Conservation (phyloP, 2,329 filamentous ascomycete genomes). For the Aspergillus pseudoviridinutans region DNA sequence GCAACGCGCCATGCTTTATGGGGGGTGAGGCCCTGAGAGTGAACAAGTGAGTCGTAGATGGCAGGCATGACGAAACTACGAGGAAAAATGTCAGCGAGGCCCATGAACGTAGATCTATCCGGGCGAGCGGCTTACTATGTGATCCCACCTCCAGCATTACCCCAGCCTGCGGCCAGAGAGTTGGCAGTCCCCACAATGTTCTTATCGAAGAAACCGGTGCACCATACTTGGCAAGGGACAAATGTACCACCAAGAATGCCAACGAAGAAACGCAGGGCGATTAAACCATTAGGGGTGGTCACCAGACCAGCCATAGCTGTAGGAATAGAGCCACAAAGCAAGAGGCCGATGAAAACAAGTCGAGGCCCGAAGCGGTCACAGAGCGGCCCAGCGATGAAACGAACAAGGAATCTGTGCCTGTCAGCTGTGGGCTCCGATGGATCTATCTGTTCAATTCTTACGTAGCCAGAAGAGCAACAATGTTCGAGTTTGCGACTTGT, state of each 20-base stretch:
- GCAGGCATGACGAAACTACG: conserved; percentile 78
- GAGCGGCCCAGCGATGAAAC: conserved; percentile 73
- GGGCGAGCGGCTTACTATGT: conserved; percentile 55
- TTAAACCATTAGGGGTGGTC: conserved; percentile 55
- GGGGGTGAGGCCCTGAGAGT: conserved; percentile 54
- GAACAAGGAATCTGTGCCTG: conserved; percentile 60
- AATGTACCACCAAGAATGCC: conserved; percentile 43
- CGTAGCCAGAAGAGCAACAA: conserved; percentile 72
- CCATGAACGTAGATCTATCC: not conserved
- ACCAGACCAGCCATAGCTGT: conserved; percentile 78
- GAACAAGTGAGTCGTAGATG: conserved; percentile 72
- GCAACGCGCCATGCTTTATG: conserved; percentile 78
- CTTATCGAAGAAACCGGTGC: conserved; percentile 89
- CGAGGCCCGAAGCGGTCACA: conserved; percentile 83
- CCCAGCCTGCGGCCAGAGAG: conserved; percentile 76
- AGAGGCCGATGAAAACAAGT: conserved; percentile 69
- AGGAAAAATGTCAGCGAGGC: not conserved
- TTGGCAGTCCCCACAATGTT: conserved; percentile 88
- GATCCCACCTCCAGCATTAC: conserved; percentile 83
- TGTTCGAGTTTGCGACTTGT: conserved; percentile 85
- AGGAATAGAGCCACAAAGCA: conserved; percentile 76
- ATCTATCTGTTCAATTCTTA: conserved; percentile 28
- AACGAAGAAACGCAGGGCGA: conserved; percentile 43
- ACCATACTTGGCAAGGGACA: conserved; percentile 77
- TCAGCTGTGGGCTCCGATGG: not conserved